A percentile compares a stretch with the other conserved stretches of the same genome.
phyloP scores from a whole-genome alignment of 2,329 filamentous ascomycete genomes.

The Pyrenophora graminea region DNA sequence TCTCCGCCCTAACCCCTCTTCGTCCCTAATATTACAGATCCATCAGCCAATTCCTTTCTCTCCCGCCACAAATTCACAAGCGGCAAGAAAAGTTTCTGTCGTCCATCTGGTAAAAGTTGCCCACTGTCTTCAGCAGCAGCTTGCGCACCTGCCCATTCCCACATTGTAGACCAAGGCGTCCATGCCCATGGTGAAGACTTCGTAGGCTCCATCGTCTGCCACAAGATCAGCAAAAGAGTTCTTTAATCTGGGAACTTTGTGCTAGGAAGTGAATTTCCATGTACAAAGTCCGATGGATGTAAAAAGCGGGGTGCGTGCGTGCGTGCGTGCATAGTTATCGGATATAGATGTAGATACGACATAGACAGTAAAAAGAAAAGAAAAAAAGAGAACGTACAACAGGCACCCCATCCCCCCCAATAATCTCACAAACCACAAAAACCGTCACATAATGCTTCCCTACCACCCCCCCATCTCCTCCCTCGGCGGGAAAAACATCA shows the following conservation, averaged over 20 bases:
- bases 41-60: constrained; percentile 29
- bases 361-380: not conserved
- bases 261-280: too few species aligned
- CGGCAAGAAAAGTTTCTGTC: constrained; percentile 51
- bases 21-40: not conserved
- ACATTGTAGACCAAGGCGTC: constrained; percentile 56
- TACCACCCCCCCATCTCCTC: constrained; percentile 7
- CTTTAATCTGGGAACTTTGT: too few species aligned
- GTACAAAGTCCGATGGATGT: too few species aligned
- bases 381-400: constrained; percentile 50
- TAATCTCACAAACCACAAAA: constrained; percentile 63
- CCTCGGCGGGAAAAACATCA: constrained; percentile 58
- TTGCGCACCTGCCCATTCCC: constrained; percentile 42
- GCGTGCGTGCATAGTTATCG: too few species aligned
- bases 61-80: constrained; percentile 51
- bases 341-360: too few species aligned
- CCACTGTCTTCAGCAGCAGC: constrained; percentile 28
- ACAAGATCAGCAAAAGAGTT: not conserved
- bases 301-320: too few species aligned
- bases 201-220: constrained; percentile 51
- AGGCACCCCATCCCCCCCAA: constrained; percentile 56
- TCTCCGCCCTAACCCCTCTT: not conserved
- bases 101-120: too few species aligned
- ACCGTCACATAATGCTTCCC: constrained; percentile 75
- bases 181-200: constrained; percentile 63